Base-by-base conservation (phyloP, 2,329 filamentous ascomycete genomes). In the Shiraia sp. region DNA sequence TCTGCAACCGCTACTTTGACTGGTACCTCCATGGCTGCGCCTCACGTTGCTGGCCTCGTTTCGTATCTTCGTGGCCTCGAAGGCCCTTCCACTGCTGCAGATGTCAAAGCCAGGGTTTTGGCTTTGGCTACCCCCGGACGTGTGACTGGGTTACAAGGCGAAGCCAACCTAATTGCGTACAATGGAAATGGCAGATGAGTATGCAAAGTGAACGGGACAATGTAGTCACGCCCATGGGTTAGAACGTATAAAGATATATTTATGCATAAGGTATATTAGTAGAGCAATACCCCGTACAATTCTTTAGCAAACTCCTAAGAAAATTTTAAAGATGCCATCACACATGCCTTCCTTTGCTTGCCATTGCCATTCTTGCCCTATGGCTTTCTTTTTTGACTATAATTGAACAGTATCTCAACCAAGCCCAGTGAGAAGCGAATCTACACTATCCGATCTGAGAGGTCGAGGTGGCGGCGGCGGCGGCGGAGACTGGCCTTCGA, bases 41-140 rank as follows among this genome's bases (percentile, higher is more conserved):
- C 85, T 1, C 84, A 87, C 62, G 76, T 88, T 39, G 78, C 81
- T 33, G 86, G 86, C 33, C 73, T 88, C 3, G 82, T 81, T 10
- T 83, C 83, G 19, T 88, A 88, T 68, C 70, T 88, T 23, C 82
- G 87, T 72, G 68, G 68, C n/a, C 65, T 78, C 10, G 71, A 78
- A 42, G 66, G 66, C 1, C 23, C 42, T 10, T 49, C 39, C 10
- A 53, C 40, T n/a, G 60, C 59, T 1, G 43, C 42, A 9, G 40
- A 17, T 10, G 34, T 59, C 16, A 61, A 52, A 49, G 54, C 49
- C 1, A 47, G 53, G 17, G 46, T 66, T 4, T 30, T 58, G 8
- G 48, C 35, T 1, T 28, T 65, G 31, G 60, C 52, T 4, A 61
- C 54, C 2, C 48, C 45, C 2, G 42, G 36, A 4, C 36, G 52